Conservation (phyloP, 257 asterid genomes). For the Sherardia arvensis region DNA sequence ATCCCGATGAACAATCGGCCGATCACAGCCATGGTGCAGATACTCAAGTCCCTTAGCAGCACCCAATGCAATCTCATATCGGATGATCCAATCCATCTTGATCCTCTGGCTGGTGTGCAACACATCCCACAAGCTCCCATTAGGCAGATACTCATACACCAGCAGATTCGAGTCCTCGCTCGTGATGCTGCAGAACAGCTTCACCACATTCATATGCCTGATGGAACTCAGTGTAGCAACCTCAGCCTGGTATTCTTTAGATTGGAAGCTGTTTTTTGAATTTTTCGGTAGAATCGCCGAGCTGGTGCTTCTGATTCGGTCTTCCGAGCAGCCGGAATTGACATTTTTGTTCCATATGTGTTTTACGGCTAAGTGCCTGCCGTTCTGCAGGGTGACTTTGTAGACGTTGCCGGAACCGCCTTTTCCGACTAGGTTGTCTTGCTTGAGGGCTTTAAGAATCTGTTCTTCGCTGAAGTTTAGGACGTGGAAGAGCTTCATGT, state of each 20-base stretch:
- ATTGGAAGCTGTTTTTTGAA: constrained; percentile 11
- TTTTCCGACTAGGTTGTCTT: constrained; percentile 32
- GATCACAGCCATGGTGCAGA: constrained; percentile 38
- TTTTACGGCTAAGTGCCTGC: constrained; percentile 35
- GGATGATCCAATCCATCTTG: constrained; percentile 33
- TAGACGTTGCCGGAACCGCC: constrained; percentile 44
- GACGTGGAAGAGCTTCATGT: constrained; percentile 26
- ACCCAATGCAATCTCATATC: constrained; percentile 35
- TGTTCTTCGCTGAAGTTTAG: constrained; percentile 37
- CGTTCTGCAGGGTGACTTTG: constrained; percentile 22
- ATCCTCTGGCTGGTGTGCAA: constrained; percentile 17
- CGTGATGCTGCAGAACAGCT: constrained; percentile 33
- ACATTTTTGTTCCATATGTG: constrained; percentile 30
- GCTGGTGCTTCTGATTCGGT: constrained; percentile 15
- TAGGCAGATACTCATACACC: constrained; percentile 33
- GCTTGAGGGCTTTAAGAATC: constrained; percentile 26
- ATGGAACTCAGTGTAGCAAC: constrained; percentile 32
- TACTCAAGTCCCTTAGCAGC: constrained; percentile 41
- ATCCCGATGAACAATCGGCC: constrained; percentile 33
- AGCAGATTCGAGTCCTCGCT: constrained; percentile 40
- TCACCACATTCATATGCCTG: constrained; percentile 41
- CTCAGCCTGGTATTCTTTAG: constrained; percentile 35
- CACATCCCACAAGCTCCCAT: constrained; percentile 41
- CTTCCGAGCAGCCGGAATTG: constrained; percentile 3
- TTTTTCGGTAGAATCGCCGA: constrained; percentile 18